phyloP scores from a whole-genome alignment of 345 rosid genomes.

The Cochlearia excelsa region DNA sequence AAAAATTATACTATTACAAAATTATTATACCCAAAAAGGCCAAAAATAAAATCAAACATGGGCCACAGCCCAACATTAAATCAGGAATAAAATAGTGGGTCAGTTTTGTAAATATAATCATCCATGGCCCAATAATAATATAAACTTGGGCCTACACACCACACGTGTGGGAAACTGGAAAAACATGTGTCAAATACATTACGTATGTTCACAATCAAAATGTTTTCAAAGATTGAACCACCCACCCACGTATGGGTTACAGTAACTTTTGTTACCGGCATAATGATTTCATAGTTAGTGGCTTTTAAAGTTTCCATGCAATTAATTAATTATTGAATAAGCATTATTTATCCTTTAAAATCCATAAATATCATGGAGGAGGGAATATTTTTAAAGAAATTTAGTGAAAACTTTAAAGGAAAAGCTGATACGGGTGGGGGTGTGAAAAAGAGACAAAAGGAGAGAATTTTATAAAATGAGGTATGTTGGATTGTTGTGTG shows the following conservation, averaged over 20 bases:
- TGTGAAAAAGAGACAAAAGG: conserved; percentile 40
- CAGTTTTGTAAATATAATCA: background rate
- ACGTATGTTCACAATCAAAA: background rate
- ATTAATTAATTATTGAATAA: too few species aligned
- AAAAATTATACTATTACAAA: too few species aligned
- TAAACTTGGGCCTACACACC: conserved; percentile 1
- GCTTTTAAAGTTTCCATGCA: too few species aligned
- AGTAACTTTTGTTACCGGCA: background rate
- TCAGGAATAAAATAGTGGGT: background rate
- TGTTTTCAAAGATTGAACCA: background rate
- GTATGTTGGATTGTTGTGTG: conserved; percentile 33
- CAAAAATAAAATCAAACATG: background rate
- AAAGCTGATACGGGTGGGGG: conserved; percentile 41
- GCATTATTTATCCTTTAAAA: too few species aligned
- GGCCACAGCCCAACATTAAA: background rate
- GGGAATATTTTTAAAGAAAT: conserved; percentile 22
- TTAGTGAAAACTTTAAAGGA: conserved; percentile 28
- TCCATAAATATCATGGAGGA: conserved; percentile 21
- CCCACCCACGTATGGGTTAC: background rate
- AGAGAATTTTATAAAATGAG: conserved; percentile 30
- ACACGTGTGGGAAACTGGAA: conserved; percentile 15
- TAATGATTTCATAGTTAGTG: too few species aligned
- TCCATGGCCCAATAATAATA: conserved; percentile 15
- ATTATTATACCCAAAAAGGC: too few species aligned
- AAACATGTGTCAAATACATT: conserved; percentile 16